phyloP scores from a whole-genome alignment of 768 basidiomycete species.

The Mycena maculata region DNA sequence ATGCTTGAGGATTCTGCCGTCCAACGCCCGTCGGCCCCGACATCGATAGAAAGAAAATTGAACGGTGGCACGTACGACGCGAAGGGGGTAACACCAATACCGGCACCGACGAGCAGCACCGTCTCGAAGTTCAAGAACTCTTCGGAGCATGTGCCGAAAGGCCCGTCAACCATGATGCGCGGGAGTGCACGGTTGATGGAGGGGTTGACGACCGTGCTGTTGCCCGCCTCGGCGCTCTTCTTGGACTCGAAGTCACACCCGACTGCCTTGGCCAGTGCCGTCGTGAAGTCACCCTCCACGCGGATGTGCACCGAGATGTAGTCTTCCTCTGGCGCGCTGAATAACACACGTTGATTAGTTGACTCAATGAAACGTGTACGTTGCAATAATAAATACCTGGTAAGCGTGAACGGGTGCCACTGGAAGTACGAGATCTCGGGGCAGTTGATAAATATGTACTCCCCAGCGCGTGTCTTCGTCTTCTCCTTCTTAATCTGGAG shows the following conservation, averaged over 20 bases:
- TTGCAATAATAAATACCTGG: constrained; percentile 59
- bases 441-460: constrained; percentile 93
- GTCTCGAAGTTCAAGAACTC: constrained; percentile 93
- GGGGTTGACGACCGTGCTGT: constrained; percentile 65
- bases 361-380: too few species aligned
- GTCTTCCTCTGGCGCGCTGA: constrained; percentile 92
- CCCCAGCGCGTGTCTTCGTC: constrained; percentile 74
- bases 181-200: constrained; percentile 82
- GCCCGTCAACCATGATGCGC: constrained; percentile 95
- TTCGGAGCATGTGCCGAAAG: constrained; percentile 93
- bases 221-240: constrained; percentile 62
- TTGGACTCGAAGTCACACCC: constrained; percentile 84
- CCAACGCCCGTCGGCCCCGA: not conserved
- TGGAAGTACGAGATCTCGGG: constrained; percentile 95
- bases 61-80: constrained; percentile 76
- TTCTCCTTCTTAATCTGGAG: constrained; percentile 56
- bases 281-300: constrained; percentile 89
- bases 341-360: constrained; percentile 9
- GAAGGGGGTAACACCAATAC: constrained; percentile 97
- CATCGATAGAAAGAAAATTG: not conserved
- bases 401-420: constrained; percentile 96
- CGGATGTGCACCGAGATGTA: constrained; percentile 95
- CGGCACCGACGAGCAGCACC: constrained; percentile 89
- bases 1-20: constrained; percentile 78
- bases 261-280: constrained; percentile 79